phyloP scores from a whole-genome alignment of 768 basidiomycete species.

The Serendipita sp. region DNA sequence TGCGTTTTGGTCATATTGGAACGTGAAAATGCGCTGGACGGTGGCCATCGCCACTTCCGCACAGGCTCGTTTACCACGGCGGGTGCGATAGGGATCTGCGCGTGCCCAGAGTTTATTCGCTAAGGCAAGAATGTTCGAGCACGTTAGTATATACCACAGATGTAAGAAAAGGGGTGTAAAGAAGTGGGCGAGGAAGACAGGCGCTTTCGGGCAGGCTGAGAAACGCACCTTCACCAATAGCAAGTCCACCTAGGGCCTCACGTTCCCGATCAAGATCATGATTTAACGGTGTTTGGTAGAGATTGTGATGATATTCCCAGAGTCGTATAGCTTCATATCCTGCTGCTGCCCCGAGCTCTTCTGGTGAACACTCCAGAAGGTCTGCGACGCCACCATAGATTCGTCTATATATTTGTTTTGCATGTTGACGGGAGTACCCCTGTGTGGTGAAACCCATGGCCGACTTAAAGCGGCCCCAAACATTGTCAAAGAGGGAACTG shows the following conservation, averaged over 20 bases:
- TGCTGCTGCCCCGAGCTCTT: slow-evolving; percentile 59
- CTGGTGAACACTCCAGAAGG: slow-evolving; percentile 23
- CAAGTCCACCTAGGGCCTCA: slow-evolving; percentile 51
- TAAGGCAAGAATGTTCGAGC: slow-evolving; percentile 16
- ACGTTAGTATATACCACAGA: slow-evolving; percentile 1
- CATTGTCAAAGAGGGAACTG: slow-evolving; percentile 25
- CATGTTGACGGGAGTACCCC: slow-evolving; percentile 24
- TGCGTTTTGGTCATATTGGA: not conserved
- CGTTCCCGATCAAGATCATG: slow-evolving; percentile 45
- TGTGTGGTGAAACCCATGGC: slow-evolving; percentile 13
- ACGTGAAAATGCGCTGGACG: slow-evolving; percentile 39
- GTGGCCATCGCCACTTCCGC: slow-evolving; percentile 56
- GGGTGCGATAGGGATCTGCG: slow-evolving; percentile 29
- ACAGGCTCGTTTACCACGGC: slow-evolving; percentile 33
- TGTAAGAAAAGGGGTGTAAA: not conserved
- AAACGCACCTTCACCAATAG: slow-evolving; percentile 50
- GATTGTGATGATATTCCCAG: slow-evolving; percentile 40
- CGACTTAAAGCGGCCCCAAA: slow-evolving; percentile 18
- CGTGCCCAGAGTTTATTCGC: slow-evolving; percentile 43
- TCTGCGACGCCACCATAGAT: slow-evolving; percentile 39
- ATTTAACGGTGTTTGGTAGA: slow-evolving; percentile 37
- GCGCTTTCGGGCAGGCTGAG: not conserved
- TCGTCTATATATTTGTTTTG: slow-evolving; percentile 46
- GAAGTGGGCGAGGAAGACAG: not conserved
- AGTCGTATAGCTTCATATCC: slow-evolving; percentile 62